A percentile compares a stretch with the other conserved stretches of the same genome.
Evolutionary conservation across 495 filamentous ascomycete species (phyloP).

Genomic region (Chaetomium fimeti): DNA sequence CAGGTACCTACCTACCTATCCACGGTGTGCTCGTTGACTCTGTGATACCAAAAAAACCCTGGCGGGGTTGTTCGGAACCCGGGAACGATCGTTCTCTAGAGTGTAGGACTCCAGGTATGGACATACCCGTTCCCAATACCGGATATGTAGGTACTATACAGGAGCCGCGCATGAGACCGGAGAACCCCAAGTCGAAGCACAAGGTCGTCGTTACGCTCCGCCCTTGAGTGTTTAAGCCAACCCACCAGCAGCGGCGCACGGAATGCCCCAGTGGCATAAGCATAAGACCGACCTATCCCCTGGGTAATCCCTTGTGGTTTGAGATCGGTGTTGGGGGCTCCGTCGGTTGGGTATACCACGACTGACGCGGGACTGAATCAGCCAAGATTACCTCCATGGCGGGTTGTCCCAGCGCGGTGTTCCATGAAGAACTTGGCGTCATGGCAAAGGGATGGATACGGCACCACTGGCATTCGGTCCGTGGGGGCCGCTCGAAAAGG

Average conservation of each 20-base stretch:
- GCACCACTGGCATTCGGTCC: neutral
- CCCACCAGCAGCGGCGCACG: neutral
- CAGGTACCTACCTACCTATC: too few species aligned
- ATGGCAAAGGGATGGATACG: neutral
- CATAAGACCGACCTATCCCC: constrained; percentile 9
- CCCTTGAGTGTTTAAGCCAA: neutral
- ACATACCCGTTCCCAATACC: too few species aligned
- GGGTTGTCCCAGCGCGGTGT: neutral
- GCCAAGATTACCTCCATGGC: constrained; percentile 12
- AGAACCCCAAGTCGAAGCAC: too few species aligned
- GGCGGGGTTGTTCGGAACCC: too few species aligned
- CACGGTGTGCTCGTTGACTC: neutral
- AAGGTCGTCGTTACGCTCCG: neutral
- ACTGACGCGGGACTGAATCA: too few species aligned
- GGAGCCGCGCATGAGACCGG: too few species aligned
- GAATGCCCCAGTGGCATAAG: neutral
- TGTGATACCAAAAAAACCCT: neutral
- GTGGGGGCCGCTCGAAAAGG: too few species aligned
- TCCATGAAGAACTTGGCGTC: neutral
- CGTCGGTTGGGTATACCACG: constrained; percentile 12
- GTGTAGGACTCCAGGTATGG: too few species aligned
- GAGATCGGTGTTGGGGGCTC: constrained; percentile 11
- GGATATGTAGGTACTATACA: too few species aligned
- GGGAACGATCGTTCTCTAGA: neutral
- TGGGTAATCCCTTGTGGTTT: constrained; percentile 19